phyloP scores from a whole-genome alignment of 208 protist genomes.

The Leishmania mexicana region DNA sequence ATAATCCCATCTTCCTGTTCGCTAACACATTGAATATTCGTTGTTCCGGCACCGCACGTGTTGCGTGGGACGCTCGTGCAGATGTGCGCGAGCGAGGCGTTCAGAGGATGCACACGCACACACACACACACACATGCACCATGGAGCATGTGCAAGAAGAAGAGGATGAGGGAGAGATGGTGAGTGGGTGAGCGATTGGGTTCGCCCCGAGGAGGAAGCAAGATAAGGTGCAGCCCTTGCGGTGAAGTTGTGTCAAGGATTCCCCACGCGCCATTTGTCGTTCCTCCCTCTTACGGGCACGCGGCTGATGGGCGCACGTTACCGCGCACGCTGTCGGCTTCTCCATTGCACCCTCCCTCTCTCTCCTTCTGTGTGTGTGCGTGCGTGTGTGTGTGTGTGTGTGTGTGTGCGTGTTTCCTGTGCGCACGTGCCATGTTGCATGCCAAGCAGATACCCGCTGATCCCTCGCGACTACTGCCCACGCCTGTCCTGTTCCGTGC shows the following conservation, averaged over 20 bases:
- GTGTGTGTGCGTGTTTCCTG: neutral
- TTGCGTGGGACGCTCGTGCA: neutral
- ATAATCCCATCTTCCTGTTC: neutral
- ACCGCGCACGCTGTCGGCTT: neutral
- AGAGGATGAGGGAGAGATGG: neutral
- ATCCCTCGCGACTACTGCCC: neutral
- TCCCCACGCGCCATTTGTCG: neutral
- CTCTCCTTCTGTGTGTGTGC: too few species aligned
- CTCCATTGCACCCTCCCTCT: neutral
- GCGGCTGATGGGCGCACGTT: neutral
- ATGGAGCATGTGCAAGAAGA: neutral
- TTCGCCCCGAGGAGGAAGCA: neutral
- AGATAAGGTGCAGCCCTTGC: neutral
- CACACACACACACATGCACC: neutral
- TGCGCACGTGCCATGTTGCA: slow-evolving; percentile 1
- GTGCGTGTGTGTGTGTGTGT: neutral
- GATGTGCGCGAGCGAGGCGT: neutral
- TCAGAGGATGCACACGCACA: neutral
- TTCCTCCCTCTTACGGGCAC: neutral
- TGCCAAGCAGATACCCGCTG: neutral
- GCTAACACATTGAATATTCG: neutral
- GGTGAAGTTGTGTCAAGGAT: neutral
- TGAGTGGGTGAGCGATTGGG: neutral
- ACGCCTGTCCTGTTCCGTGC: neutral
- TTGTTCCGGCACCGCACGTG: neutral